A percentile compares a stretch with the other conserved stretches of the same genome.
These are phyloP conservation scores for Eurotiales sp. DNA, from an alignment of 2,329 filamentous ascomycete genomes.

Conservation along the genomic window DNA sequence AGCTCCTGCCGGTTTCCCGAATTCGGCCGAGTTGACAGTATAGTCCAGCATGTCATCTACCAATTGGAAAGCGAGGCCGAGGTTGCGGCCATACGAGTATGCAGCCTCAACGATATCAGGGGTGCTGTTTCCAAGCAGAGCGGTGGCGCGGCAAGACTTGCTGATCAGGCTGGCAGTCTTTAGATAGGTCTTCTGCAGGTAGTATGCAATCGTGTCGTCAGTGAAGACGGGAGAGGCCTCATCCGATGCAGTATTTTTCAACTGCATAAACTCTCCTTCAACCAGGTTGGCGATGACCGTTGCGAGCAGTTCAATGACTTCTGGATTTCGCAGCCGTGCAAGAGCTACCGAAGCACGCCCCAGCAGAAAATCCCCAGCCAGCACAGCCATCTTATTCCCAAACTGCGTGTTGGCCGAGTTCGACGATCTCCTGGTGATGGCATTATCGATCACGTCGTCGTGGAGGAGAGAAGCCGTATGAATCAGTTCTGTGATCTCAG, in stretches of 20 bases:
- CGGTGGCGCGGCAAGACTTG: conserved; percentile 89
- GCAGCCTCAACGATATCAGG: conserved; percentile 81
- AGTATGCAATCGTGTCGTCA: conserved; percentile 86
- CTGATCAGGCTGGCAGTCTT: conserved; percentile 95
- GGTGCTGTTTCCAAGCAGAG: conserved; percentile 75
- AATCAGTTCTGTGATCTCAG: conserved; percentile 95
- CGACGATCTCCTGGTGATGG: conserved; percentile 74
- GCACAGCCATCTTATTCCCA: conserved; percentile 98
- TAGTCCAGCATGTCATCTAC: conserved; percentile 99
- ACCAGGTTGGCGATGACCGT: conserved; percentile 97
- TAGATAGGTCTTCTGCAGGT: conserved; percentile 96
- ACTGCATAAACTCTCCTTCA: conserved; percentile 98
- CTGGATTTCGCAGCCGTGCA: conserved; percentile 82
- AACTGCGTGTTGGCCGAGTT: conserved; percentile 92
- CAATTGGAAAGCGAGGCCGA: conserved; percentile 92
- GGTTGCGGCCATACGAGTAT: conserved; percentile 87
- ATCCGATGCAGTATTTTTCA: conserved; percentile 91
- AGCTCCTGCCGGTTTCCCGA: conserved; percentile 92
- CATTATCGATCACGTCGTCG: conserved; percentile 97
- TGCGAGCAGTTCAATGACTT: conserved; percentile 89
- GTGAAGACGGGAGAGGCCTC: conserved; percentile 81
- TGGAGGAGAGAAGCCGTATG: conserved; percentile 95
- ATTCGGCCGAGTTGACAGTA: conserved; percentile 74
- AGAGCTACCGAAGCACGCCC: conserved; percentile 90
- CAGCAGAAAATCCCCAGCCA: conserved; percentile 94